Evolutionary conservation across 2,329 filamentous ascomycete genomes (phyloP).

Genomic region (Colletotrichum chlorophyti): DNA sequence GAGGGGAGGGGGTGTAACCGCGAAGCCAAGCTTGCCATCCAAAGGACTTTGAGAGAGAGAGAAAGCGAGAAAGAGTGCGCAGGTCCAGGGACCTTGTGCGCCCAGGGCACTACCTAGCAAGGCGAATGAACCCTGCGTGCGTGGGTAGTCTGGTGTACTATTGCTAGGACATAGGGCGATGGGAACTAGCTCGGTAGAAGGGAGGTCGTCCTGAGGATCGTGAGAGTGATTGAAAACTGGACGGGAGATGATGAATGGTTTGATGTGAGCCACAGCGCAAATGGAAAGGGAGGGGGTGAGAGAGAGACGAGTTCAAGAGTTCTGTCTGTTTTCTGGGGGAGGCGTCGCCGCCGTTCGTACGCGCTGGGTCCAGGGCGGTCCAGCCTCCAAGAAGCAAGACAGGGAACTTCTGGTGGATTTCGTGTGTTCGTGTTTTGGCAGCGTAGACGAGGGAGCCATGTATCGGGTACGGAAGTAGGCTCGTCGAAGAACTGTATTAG

Average conservation of each 20-base stretch:
- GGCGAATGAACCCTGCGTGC: not conserved
- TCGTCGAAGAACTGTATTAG: not conserved
- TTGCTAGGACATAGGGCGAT: not conserved
- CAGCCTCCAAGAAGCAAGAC: constrained; percentile 17
- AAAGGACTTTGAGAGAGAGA: too few relatives aligned
- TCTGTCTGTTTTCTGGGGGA: constrained; percentile 2
- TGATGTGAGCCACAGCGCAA: too few relatives aligned
- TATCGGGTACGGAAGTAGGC: constrained; percentile 14
- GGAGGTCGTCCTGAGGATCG: not conserved
- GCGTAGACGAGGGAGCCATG: constrained; percentile 3
- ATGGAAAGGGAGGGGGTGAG: not conserved
- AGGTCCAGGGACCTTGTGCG: too few relatives aligned
- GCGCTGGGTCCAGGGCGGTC: constrained; percentile 9
- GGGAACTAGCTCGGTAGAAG: not conserved
- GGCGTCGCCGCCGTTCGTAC: constrained; percentile 21
- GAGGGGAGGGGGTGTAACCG: constrained; percentile 13
- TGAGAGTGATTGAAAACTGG: not conserved
- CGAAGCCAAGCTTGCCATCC: constrained; percentile 2
- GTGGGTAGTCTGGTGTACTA: not conserved
- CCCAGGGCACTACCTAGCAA: not conserved
- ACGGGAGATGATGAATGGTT: not conserved
- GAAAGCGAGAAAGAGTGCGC: too few relatives aligned
- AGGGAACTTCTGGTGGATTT: constrained; percentile 4
- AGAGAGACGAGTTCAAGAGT: not conserved
- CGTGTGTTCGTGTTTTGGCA: constrained; percentile 11